Percentiles rank a stretch among this genome's conserved stretches.
phyloP scores from a whole-genome alignment of 371 early-diverging fungal genomes.

The Batkoa obscura region DNA sequence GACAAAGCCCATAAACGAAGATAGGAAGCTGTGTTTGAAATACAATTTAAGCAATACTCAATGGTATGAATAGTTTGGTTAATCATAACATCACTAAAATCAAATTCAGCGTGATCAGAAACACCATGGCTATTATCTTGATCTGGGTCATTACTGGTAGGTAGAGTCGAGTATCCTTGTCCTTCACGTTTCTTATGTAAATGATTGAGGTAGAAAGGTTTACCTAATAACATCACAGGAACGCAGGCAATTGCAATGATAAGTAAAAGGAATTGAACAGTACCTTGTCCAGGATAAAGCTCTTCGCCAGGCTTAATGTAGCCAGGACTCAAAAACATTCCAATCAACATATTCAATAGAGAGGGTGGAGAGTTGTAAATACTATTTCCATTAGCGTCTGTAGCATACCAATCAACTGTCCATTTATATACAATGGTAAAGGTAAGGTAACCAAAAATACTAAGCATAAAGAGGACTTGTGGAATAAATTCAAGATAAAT shows the following conservation, averaged over 20 bases:
- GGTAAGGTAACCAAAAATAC: constrained; percentile 92
- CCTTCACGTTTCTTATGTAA: constrained; percentile 57
- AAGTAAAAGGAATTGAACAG: constrained; percentile 71
- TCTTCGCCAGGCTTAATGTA: constrained; percentile 43
- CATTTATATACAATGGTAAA: constrained; percentile 94
- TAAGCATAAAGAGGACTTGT: constrained; percentile 82
- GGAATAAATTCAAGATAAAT: constrained; percentile 85
- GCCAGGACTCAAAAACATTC: constrained; percentile 98
- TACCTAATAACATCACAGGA: constrained; percentile 97
- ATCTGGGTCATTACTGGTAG: constrained; percentile 20
- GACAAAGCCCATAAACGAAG: constrained; percentile 99
- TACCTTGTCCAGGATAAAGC: constrained; percentile 75
- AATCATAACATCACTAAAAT: constrained; percentile 85
- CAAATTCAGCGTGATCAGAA: constrained; percentile 15
- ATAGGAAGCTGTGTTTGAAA: constrained; percentile 99
- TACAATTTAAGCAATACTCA: constrained; percentile 95
- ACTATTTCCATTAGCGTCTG: constrained; percentile 39
- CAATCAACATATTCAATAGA: constrained; percentile 93
- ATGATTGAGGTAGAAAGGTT: constrained; percentile 70
- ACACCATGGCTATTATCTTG: constrained; percentile 18
- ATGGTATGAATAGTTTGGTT: constrained; percentile 98
- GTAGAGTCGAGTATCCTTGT: constrained; percentile 50
- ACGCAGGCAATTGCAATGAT: constrained; percentile 76
- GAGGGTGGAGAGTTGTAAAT: constrained; percentile 71
- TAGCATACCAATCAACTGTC: constrained; percentile 73